These are phyloP conservation scores for Cladosporium sp. DNA, from an alignment of 2,329 filamentous ascomycete species.

Conservation along the genomic window DNA sequence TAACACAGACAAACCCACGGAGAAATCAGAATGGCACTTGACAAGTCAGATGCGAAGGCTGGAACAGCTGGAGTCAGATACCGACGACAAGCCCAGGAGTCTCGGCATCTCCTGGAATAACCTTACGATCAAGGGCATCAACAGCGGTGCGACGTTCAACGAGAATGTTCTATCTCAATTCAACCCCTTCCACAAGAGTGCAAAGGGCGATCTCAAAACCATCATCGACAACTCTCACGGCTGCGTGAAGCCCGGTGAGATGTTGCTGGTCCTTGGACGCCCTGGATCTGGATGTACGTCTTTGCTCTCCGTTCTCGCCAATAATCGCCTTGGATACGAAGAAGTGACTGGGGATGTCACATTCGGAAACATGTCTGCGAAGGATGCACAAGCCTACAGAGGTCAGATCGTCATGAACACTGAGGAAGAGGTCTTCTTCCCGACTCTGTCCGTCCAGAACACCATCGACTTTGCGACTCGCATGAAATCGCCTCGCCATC, in stretches of 20 bases:
- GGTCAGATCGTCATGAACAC: slow-evolving; percentile 49
- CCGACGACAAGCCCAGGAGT: background rate
- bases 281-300: slow-evolving; percentile 64
- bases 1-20: background rate
- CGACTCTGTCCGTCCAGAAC: slow-evolving; percentile 56
- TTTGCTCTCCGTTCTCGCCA: slow-evolving; percentile 67
- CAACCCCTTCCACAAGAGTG: slow-evolving; percentile 47
- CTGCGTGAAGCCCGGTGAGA: slow-evolving; percentile 64
- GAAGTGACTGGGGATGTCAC: slow-evolving; percentile 43
- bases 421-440: slow-evolving; percentile 54
- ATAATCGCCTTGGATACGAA: slow-evolving; percentile 47
- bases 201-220: slow-evolving; percentile 58
- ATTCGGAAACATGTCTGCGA: slow-evolving; percentile 51
- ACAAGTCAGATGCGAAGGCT: background rate
- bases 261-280: slow-evolving; percentile 39
- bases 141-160: slow-evolving; percentile 63
- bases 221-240: slow-evolving; percentile 63
- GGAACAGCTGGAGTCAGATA: slow-evolving; percentile 4
- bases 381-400: slow-evolving; percentile 45
- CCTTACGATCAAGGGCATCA: slow-evolving; percentile 54
- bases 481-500: slow-evolving; percentile 50
- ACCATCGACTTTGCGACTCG: slow-evolving; percentile 58
- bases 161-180: slow-evolving; percentile 57
- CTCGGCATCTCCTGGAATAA: slow-evolving; percentile 16
- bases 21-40: slow-evolving; percentile 4